Evolutionary conservation across 345 rosid species (phyloP), one percentile per base, ranked within the genome.

Genomic region (Mercurialis annua): DNA sequence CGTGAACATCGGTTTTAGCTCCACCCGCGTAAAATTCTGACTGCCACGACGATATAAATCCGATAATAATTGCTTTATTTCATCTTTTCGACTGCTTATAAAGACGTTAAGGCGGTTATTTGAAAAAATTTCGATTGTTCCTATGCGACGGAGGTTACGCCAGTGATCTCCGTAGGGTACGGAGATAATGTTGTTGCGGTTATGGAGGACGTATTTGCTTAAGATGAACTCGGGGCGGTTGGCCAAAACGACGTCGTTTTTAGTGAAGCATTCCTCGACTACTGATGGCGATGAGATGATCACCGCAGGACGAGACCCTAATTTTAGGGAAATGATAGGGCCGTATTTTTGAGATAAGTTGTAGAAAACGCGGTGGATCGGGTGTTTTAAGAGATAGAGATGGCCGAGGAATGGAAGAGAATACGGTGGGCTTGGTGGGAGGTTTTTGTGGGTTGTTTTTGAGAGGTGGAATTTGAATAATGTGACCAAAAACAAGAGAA

Each of bases 111-210:
- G 77, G 6, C 80, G 73, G 55, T 60, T 58, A 16, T 71, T 33
- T 20, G 88, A 81, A 68, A 84, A 81, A 10, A 84, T 62, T n/a
- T 81, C 78, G 2, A 75, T 56, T 16, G 81, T 29, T 7, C 76
- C 70, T 26, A 84, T 66, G 18, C 82, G 78, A 55, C 85, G 75
- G 29, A 84, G 76, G 77, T 56, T 81, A 23, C 87, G 81, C 85
- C 82, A 81, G 51, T 79, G 87, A 23, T 77, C 76, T 3, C 85
- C 82, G 10, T 75, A 81, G 16, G 83, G 48, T 10, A 83, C 11
- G 62, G 36, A 2, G 33, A 31, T 44, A 80, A 11, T 47, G 76
- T 63, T n/a, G 31, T 79, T 81, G 72, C 64, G 56, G 70, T 81
- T 81, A 71, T 73, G 81, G 16, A 6, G 36, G 7, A 69, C 2